These are phyloP conservation scores for Triglochin maritima DNA, from an alignment of 106 monocot species.

Conservation along the genomic window DNA sequence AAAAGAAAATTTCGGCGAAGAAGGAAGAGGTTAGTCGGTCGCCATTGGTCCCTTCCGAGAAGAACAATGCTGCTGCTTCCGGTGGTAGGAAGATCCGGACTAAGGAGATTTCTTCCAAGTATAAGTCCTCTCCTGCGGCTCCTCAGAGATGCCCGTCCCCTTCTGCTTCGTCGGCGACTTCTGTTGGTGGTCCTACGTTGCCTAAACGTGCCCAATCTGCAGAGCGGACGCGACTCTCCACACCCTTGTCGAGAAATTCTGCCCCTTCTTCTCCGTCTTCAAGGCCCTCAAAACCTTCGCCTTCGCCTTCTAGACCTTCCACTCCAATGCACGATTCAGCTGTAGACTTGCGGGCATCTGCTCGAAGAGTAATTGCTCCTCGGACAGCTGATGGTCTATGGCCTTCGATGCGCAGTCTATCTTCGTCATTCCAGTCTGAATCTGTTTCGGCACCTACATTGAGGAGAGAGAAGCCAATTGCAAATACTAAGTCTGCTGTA, in stretches of 20 bases:
- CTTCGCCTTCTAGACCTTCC: constrained; percentile 33
- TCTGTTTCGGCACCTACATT: constrained; percentile 15
- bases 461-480: constrained; percentile 23
- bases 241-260: constrained; percentile 23
- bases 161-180: constrained; percentile 4
- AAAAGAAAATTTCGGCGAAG: constrained; percentile 6
- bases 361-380: constrained; percentile 10
- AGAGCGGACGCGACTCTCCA: constrained; percentile 47
- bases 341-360: constrained; percentile 24
- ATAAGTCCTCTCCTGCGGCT: constrained; percentile 22
- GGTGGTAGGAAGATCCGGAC: constrained; percentile 24
- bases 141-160: constrained; percentile 37
- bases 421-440: constrained; percentile 64
- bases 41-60: constrained; percentile 55
- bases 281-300: constrained; percentile 27
- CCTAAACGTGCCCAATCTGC: constrained; percentile 53
- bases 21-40: constrained; percentile 25
- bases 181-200: constrained; percentile 4
- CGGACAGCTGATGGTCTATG: constrained; percentile 51
- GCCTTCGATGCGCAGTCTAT: constrained; percentile 72
- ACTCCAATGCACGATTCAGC: constrained; percentile 44
- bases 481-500: constrained; percentile 8
- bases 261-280: constrained; percentile 26
- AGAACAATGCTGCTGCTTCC: constrained; percentile 36
- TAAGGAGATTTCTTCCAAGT: constrained; percentile 52